Percentiles rank a stretch among this genome's conserved stretches.
Conservation (phyloP, 805 yeast genomes). For the Pichia nakasei region DNA sequence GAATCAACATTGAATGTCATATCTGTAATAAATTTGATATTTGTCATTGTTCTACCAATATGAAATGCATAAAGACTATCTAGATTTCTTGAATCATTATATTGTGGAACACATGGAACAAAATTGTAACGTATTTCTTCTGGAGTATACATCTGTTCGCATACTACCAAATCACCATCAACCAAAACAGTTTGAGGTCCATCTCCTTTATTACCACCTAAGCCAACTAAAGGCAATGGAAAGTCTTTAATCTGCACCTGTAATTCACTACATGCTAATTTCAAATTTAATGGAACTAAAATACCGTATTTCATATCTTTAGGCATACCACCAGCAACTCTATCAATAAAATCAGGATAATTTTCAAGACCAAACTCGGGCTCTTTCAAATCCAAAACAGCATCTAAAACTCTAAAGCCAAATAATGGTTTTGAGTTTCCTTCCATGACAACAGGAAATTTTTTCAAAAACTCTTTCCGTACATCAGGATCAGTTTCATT, state of each 20-base stretch:
- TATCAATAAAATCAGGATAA: constrained; percentile 34
- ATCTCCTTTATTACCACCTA: constrained; percentile 38
- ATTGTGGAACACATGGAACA: constrained; percentile 41
- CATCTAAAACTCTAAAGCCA: constrained; percentile 38
- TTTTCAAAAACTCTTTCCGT: constrained; percentile 17
- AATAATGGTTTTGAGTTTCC: constrained; percentile 43
- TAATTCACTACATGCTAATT: constrained; percentile 35
- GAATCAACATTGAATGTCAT: constrained; percentile 38
- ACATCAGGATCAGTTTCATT: constrained; percentile 21
- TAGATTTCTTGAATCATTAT: constrained; percentile 14
- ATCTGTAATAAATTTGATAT: constrained; percentile 48
- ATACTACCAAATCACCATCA: constrained; percentile 44
- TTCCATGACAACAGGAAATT: constrained; percentile 22
- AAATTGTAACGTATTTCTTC: constrained; percentile 32
- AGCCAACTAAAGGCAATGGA: constrained; percentile 47
- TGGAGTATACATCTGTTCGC: constrained; percentile 53
- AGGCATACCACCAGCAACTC: constrained; percentile 46
- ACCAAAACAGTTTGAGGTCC: constrained; percentile 26
- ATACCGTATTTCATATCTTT: constrained; percentile 43
- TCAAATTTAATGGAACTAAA: constrained; percentile 40
- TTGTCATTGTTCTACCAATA: constrained; percentile 54
- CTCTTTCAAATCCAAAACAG: constrained; percentile 38
- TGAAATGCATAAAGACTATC: constrained; percentile 51
- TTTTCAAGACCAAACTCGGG: constrained; percentile 46
- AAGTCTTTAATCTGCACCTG: constrained; percentile 44